These are phyloP conservation scores for Penicillium sumatraense DNA, from an alignment of 2,329 filamentous ascomycete genomes.

Conservation along the genomic window DNA sequence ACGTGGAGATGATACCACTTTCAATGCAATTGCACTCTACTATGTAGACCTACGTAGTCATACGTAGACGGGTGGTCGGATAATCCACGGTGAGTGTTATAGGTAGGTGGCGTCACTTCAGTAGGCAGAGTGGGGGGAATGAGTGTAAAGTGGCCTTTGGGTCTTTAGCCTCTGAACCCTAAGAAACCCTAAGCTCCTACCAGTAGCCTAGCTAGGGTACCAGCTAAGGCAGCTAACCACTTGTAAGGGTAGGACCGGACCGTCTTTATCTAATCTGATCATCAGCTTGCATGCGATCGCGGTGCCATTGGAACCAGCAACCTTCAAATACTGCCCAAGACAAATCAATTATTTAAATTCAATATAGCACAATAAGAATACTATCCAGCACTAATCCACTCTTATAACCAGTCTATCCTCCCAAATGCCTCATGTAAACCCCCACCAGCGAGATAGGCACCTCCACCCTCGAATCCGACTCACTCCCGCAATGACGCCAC, in stretches of 20 bases:
- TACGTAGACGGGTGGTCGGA: too few species aligned
- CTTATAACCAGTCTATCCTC: too few species aligned
- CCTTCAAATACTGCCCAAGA: too few species aligned
- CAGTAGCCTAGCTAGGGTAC: background rate
- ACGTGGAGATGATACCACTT: too few species aligned
- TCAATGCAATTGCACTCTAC: too few species aligned
- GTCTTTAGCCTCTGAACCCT: background rate
- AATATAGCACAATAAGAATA: background rate
- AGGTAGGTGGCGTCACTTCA: background rate
- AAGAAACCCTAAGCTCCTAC: background rate
- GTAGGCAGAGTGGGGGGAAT: background rate
- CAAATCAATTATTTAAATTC: background rate
- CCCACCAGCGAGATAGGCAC: background rate
- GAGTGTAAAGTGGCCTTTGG: too few species aligned
- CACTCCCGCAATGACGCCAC: constrained; percentile 19
- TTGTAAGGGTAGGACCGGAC: too few species aligned
- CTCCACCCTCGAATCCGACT: background rate
- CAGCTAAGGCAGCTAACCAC: background rate
- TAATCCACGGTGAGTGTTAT: background rate
- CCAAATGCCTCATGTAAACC: background rate
- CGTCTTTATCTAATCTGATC: constrained; percentile 29
- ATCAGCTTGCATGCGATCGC: constrained; percentile 12
- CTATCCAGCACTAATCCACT: too few species aligned
- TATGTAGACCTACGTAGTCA: too few species aligned
- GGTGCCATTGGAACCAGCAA: background rate